Evolutionary conservation across 306 rosid genomes (phyloP).

Genomic region (Malus sieversii): DNA sequence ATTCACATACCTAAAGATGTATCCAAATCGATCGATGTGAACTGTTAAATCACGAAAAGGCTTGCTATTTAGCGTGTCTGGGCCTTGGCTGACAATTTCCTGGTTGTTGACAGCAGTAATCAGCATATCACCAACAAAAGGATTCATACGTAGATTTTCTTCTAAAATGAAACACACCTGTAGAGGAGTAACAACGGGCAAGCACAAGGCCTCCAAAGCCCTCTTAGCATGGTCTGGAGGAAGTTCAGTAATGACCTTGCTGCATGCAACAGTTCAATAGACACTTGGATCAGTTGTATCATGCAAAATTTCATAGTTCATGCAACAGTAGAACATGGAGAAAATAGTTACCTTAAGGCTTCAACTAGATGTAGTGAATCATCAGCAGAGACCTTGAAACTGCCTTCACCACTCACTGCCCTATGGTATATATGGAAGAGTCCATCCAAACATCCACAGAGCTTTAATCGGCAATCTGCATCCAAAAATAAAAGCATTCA

Average conservation of each 20-base stretch:
- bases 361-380: slow-evolving; percentile 94
- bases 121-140: slow-evolving; percentile 15
- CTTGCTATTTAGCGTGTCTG: slow-evolving; percentile 65
- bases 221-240: slow-evolving; percentile 81
- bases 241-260: slow-evolving; percentile 93
- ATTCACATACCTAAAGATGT: slow-evolving; percentile 90
- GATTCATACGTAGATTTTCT: not conserved
- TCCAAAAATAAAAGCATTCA: not conserved
- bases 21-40: slow-evolving; percentile 92
- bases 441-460: slow-evolving; percentile 88
- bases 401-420: slow-evolving; percentile 83
- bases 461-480: slow-evolving; percentile 93
- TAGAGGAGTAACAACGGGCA: slow-evolving; percentile 85
- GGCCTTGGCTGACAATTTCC: slow-evolving; percentile 86
- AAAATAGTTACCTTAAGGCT: slow-evolving; percentile 63
- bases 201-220: slow-evolving; percentile 86
- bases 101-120: slow-evolving; percentile 33
- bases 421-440: slow-evolving; percentile 80
- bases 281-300: slow-evolving; percentile 22
- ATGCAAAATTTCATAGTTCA: slow-evolving; percentile 7
- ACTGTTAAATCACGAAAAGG: slow-evolving; percentile 85
- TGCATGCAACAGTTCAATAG: slow-evolving; percentile 24
- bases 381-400: slow-evolving; percentile 84
- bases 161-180: slow-evolving; percentile 48
- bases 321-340: slow-evolving; percentile 15